Percentiles rank a stretch among this genome's conserved stretches.
phyloP scores from a whole-genome alignment of 225 moss, liverwort and hornwort species.

The Pseudoscleropodium purum region DNA sequence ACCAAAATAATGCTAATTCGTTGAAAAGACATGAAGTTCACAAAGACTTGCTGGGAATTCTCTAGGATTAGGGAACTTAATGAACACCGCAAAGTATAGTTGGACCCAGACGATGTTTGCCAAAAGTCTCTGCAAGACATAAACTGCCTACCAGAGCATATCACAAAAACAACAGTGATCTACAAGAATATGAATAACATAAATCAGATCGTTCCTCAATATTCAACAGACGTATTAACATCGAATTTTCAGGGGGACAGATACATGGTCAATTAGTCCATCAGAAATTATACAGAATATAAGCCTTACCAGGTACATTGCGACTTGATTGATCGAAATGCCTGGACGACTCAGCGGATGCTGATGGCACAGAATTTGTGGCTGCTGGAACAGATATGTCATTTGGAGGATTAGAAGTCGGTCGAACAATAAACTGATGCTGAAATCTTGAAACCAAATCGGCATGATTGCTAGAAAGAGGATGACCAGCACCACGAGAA shows the following conservation, averaged over 20 bases:
- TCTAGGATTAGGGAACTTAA: not conserved
- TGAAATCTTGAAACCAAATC: constrained; percentile 56
- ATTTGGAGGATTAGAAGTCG: constrained; percentile 17
- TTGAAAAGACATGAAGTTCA: not conserved
- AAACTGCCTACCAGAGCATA: not conserved
- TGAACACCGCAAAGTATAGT: not conserved
- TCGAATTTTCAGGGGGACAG: not conserved
- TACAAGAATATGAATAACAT: not conserved
- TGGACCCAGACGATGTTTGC: not conserved
- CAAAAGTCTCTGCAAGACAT: not conserved
- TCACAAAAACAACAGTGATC: not conserved
- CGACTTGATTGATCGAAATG: constrained; percentile 26
- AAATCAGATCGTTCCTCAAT: not conserved
- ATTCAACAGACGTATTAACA: not conserved
- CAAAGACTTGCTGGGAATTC: not conserved
- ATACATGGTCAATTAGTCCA: not conserved
- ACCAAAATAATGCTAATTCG: not conserved
- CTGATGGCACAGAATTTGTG: constrained; percentile 15
- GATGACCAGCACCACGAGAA: constrained; percentile 38
- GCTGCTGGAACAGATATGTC: constrained; percentile 21
- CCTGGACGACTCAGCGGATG: constrained; percentile 15
- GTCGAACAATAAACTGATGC: constrained; percentile 46
- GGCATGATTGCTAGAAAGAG: constrained; percentile 16
- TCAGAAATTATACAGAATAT: not conserved
- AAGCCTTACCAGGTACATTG: constrained; percentile 29